A percentile compares a stretch with the other conserved stretches of the same genome.
phyloP scores from a whole-genome alignment of 192 early-diverging fungal species.

The Gonapodya sp. region DNA sequence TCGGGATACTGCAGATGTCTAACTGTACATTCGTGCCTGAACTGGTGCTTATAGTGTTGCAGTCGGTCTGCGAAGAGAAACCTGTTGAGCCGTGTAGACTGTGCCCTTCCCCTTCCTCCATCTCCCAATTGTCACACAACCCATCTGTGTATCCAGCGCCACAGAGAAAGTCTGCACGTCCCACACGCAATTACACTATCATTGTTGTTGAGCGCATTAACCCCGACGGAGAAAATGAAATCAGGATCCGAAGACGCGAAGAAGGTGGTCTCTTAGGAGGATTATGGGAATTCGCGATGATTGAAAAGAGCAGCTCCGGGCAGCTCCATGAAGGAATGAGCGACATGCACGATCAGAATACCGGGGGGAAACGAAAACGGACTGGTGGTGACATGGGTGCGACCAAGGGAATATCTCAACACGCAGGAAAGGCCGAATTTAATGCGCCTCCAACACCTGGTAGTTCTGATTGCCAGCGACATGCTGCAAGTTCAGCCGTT shows the following conservation, averaged over 20 bases:
- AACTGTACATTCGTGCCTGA: constrained; percentile 1
- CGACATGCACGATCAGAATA: not conserved
- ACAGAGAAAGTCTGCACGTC: constrained; percentile 29
- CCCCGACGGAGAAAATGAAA: not conserved
- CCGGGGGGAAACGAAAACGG: not conserved
- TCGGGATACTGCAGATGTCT: not conserved
- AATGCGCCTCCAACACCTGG: constrained; percentile 5
- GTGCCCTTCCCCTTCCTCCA: too few relatives aligned
- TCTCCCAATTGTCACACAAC: too few relatives aligned
- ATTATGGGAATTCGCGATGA: constrained; percentile 64
- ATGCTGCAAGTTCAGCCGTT: constrained; percentile 10
- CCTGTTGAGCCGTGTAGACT: too few relatives aligned
- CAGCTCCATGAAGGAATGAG: not conserved
- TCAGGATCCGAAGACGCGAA: not conserved
- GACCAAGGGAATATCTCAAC: constrained; percentile 13
- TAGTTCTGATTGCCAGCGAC: too few relatives aligned
- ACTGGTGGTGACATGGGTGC: not conserved
- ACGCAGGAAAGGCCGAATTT: not conserved
- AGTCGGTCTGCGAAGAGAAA: too few relatives aligned
- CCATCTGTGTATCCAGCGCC: constrained; percentile 21
- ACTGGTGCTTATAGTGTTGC: too few relatives aligned
- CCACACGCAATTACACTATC: constrained; percentile 21
- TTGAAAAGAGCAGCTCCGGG: too few relatives aligned
- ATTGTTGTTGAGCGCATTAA: constrained; percentile 44
- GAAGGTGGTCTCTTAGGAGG: constrained; percentile 49